These are phyloP conservation scores for Coemansia sp. DNA, from an alignment of 192 early-diverging fungal genomes.

Conservation along the genomic window DNA sequence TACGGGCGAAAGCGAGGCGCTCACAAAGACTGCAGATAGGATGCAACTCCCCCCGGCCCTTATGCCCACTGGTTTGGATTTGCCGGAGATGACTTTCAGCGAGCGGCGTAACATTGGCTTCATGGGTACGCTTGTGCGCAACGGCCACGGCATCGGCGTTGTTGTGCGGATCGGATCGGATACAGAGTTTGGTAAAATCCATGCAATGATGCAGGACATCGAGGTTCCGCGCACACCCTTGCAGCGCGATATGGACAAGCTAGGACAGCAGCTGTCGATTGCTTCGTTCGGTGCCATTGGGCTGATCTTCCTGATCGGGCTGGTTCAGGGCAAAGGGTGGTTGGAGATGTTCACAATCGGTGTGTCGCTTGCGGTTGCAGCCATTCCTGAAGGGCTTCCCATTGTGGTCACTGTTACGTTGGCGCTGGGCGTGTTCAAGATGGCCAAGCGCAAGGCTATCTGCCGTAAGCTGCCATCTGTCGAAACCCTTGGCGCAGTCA, in stretches of 20 bases:
- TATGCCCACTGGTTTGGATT: slow-evolving; percentile 7
- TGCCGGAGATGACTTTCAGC: slow-evolving; percentile 39
- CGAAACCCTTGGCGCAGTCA: slow-evolving; percentile 91
- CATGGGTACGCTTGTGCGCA: slow-evolving; percentile 91
- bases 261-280: slow-evolving; percentile 60
- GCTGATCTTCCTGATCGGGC: slow-evolving; percentile 71
- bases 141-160: slow-evolving; percentile 85
- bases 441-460: slow-evolving; percentile 90
- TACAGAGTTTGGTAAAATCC: slow-evolving; percentile 95
- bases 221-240: slow-evolving; percentile 90
- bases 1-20: slow-evolving; percentile 91
- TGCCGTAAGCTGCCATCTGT: slow-evolving; percentile 94
- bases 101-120: slow-evolving; percentile 81
- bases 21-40: slow-evolving; percentile 65
- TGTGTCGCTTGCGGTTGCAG: slow-evolving; percentile 87
- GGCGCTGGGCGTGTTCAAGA: slow-evolving; percentile 84
- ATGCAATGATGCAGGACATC: slow-evolving; percentile 90
- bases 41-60: slow-evolving; percentile 35
- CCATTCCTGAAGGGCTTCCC: slow-evolving; percentile 97
- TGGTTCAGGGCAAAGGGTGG: slow-evolving; percentile 84
- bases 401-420: slow-evolving; percentile 97
- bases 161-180: slow-evolving; percentile 86
- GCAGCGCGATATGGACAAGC: slow-evolving; percentile 92
- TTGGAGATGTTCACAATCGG: slow-evolving; percentile 97
- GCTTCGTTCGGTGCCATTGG: slow-evolving; percentile 86